A percentile compares a stretch with the other conserved stretches of the same genome.
Conservation (phyloP, 495 filamentous ascomycete genomes). For the Annulohypoxylon bovei region DNA sequence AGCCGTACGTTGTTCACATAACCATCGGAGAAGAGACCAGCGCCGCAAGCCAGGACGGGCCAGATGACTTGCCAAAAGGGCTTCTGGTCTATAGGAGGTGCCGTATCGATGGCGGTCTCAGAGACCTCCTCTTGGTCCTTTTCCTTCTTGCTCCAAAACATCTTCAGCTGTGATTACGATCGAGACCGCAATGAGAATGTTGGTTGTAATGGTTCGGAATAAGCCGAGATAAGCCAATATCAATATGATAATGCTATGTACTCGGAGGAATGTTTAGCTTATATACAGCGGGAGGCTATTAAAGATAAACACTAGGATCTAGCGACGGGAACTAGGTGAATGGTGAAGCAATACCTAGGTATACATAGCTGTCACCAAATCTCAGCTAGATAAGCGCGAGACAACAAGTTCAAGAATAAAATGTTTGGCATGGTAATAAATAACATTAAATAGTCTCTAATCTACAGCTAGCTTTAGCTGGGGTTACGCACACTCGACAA, state of each 20-base stretch:
- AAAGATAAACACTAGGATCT: slow-evolving; percentile 11
- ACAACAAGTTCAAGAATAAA: not conserved
- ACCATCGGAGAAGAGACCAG: slow-evolving; percentile 89
- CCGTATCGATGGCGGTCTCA: slow-evolving; percentile 10
- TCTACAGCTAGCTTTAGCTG: not conserved
- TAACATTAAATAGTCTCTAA: slow-evolving; percentile 6
- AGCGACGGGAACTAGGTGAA: slow-evolving; percentile 4
- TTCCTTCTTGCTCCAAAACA: slow-evolving; percentile 32
- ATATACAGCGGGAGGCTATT: not conserved
- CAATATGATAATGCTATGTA: not conserved
- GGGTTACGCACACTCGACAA: slow-evolving; percentile 17
- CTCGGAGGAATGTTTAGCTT: not conserved
- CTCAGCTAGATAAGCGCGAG: slow-evolving; percentile 5
- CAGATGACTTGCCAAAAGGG: slow-evolving; percentile 47
- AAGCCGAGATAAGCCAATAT: slow-evolving; percentile 13
- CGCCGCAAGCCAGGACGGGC: slow-evolving; percentile 80
- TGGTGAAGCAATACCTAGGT: not conserved
- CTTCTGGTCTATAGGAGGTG: slow-evolving; percentile 44
- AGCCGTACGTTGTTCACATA: slow-evolving; percentile 77
- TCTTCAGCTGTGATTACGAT: not conserved
- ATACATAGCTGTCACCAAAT: not conserved
- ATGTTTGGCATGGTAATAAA: slow-evolving; percentile 7
- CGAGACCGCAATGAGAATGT: not conserved
- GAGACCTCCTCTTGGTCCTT: slow-evolving; percentile 13
- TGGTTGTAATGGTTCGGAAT: not conserved